Base-by-base conservation (phyloP, 257 asterid genomes). In the Plantago elongata region DNA sequence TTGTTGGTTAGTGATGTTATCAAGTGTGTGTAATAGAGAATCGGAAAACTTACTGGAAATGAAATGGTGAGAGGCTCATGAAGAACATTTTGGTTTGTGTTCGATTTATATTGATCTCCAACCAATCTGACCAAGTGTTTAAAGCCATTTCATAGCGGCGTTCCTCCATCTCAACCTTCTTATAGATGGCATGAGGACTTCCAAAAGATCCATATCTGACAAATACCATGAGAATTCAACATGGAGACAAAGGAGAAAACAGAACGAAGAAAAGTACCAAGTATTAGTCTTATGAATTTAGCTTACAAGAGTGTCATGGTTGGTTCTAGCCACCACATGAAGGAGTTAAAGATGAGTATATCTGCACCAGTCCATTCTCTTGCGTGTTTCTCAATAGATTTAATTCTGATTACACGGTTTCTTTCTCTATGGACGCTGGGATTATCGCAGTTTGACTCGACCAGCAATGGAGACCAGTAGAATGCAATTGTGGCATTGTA, bases 381-480 rank as follows among this genome's bases (percentile, higher is more conserved):
- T 4, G 80, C 88, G 14, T 87, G 93, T 57, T 82, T 80, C 59
- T 75, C 93, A 4, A 84, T 84, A 7, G 81, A 18, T 5, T 64
- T 56, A 9, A 76, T 66, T 56, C 75, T 64, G 13, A 88, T 17
- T 12, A 57, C 51, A 3, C 84, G 83, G 12, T 40, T 70, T 13
- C 47, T 9, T 12, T 51, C 66, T 7, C 67, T 73, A 60, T 79
- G 86, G 38, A 43, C 29, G 0, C 45, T 6, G 27, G 80, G 69
- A 71, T 79, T 68, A 30, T 86, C 95, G 1, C 75, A 71, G n/a
- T 69, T 81, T 0, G 92, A 79, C 70, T 86, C 95, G n/a, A 84
- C 72, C 40, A 86, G 60, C 62, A 81, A 54, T 27, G 92, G 95
- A 2, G 85, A 76, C 95, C 92, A 86, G 50, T 84, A 82, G 64